Evolutionary conservation across 1,284 basidiomycete species (phyloP).

Genomic region (Coniferiporia sulphurascens): DNA sequence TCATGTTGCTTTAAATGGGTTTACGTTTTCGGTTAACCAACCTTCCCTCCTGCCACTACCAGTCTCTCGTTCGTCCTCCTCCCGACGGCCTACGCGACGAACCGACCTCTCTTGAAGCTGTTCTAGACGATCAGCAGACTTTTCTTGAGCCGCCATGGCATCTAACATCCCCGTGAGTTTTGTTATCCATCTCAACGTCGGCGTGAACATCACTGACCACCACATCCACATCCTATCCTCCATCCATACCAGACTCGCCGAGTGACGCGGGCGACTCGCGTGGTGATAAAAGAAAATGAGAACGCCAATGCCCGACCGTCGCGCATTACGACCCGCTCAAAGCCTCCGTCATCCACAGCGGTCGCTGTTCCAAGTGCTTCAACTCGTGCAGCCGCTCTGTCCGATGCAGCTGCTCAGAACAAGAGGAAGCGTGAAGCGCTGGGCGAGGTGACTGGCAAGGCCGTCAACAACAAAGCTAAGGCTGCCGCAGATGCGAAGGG

Average conservation of each 20-base stretch:
- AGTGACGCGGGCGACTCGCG: constrained; percentile 50
- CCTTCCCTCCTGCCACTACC: constrained; percentile 12
- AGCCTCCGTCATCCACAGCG: constrained; percentile 43
- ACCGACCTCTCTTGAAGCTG: background rate
- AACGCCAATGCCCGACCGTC: constrained; percentile 49
- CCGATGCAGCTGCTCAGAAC: constrained; percentile 39
- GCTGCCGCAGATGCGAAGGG: constrained; percentile 34
- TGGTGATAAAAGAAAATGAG: constrained; percentile 56
- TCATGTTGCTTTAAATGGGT: constrained; percentile 11
- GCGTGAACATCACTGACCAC: background rate
- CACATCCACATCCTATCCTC: constrained; percentile 4
- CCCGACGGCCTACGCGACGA: constrained; percentile 6
- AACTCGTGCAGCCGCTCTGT: constrained; percentile 30
- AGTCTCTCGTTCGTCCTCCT: background rate
- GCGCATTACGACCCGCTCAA: constrained; percentile 51
- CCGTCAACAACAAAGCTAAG: constrained; percentile 32
- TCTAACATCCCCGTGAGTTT: constrained; percentile 20
- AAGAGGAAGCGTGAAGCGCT: constrained; percentile 75
- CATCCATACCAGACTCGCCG: constrained; percentile 45
- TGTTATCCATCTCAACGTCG: background rate
- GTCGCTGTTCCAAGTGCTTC: constrained; percentile 30
- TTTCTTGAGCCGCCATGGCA: constrained; percentile 8
- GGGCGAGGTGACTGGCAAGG: constrained; percentile 54
- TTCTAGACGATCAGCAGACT: background rate
- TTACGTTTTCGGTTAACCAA: constrained; percentile 6